These are phyloP conservation scores for Tilletia horrida DNA, from an alignment of 1,284 basidiomycete genomes.

Conservation along the genomic window DNA sequence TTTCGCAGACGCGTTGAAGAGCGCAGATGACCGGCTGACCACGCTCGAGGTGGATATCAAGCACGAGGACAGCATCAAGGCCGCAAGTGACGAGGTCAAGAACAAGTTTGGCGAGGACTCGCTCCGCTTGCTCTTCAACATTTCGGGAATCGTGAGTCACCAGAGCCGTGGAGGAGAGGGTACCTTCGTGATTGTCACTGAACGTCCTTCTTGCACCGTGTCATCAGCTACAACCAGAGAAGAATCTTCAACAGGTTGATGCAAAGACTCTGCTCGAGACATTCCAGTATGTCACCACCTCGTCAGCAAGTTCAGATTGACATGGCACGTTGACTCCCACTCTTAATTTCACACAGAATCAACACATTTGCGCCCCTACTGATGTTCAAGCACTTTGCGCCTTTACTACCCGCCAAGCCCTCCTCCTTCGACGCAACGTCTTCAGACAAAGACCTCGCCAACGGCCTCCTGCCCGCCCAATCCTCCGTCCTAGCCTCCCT, in stretches of 20 bases:
- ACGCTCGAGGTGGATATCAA: conserved; percentile 57
- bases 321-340: neutral
- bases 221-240: conserved; percentile 61
- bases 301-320: neutral
- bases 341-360: conserved; percentile 48
- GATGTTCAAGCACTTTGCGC: conserved; percentile 60
- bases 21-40: conserved; percentile 50
- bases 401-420: conserved; percentile 57
- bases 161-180: no score
- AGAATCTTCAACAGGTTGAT: conserved; percentile 62
- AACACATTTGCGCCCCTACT: conserved; percentile 60
- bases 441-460: conserved; percentile 29
- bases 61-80: conserved; percentile 55
- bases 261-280: conserved; percentile 57
- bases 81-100: conserved; percentile 54
- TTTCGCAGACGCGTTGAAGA: conserved; percentile 12
- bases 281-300: conserved; percentile 37
- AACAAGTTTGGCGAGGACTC: conserved; percentile 55
- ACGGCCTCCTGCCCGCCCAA: conserved; percentile 52
- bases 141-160: conserved; percentile 55
- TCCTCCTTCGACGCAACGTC: conserved; percentile 46
- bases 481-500: conserved; percentile 58
- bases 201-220: neutral
- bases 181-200: no score
- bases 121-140: conserved; percentile 58